Base-by-base conservation (phyloP, 108 stramenopile species). In the Mayamaea pseudoterrestris region DNA sequence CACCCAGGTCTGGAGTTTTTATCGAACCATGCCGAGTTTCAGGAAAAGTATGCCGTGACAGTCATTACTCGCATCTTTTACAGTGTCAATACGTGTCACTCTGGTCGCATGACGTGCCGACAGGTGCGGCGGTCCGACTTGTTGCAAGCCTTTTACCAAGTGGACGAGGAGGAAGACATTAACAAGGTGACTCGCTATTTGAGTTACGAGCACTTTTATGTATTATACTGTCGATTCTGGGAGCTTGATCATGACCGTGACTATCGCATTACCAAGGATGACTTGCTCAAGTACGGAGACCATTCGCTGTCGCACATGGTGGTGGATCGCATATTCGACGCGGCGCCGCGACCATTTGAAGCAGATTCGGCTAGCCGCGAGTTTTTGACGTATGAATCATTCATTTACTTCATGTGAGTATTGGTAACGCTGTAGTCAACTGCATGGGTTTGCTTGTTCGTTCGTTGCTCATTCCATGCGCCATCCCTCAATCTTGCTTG, bases 351-450 rank as follows among this genome's bases (percentile, higher is more conserved):
- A 45, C 85, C 88, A 1, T 89, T 88, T 65, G 74, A 53, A 23
- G 57, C 62, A 24, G 57, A 60, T 21, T 63, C 68, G 20, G 51
- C 55, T 27, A 54, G 68, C 44, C 58, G 78, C 13, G 81, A 81
- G 27, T 78, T 54, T 52, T 50, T 95, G 27, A 69, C 76, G 12
- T 99, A 96, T 66, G 94, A 96, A 71, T 96, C 97, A 58, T 99
- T 97, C 46, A 90, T 97, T 37, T 99, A 89, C 66, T 96, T 99
- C 65, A 96, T 99, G 93, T n/a, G n/a, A n/a, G n/a, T n/a, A n/a
- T n/a, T n/a, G n/a, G n/a, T n/a, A n/a, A n/a, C n/a, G n/a, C n/a
- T n/a, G n/a, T 62, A 96, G 2, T 69, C 75, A 8, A 16, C 14
- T 17, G 8, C 14, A 8, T 42, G 8, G 11, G 32, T 12, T 34